Evolutionary conservation across 2,329 filamentous ascomycete genomes (phyloP).

Genomic region (Orbilia brochopaga): DNA sequence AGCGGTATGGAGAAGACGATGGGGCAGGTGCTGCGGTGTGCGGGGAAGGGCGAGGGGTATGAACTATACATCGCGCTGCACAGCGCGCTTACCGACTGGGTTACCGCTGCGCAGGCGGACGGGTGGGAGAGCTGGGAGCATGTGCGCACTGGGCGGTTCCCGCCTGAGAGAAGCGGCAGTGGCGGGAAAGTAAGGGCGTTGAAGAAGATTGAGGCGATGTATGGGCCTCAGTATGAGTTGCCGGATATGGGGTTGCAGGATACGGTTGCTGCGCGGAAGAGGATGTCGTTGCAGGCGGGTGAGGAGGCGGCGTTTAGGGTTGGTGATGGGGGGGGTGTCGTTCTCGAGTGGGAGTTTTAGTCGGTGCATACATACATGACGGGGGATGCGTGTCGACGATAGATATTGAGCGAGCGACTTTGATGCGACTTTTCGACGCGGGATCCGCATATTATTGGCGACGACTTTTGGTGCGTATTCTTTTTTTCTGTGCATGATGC

Average conservation of each 20-base stretch:
- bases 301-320: conserved; percentile 33
- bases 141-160: conserved; percentile 36
- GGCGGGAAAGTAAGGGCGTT: conserved; percentile 34
- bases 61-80: conserved; percentile 68
- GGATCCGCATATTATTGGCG: no score
- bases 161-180: conserved; percentile 11
- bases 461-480: no score
- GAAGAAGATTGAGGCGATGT: conserved; percentile 47
- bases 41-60: conserved; percentile 56
- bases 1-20: conserved; percentile 92
- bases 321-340: conserved; percentile 23
- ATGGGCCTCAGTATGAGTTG: conserved; percentile 41
- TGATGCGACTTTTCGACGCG: background rate
- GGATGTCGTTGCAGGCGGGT: conserved; percentile 31
- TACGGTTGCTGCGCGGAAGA: conserved; percentile 31
- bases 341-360: conserved; percentile 37
- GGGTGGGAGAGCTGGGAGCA: conserved; percentile 69
- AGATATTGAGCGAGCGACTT: conserved; percentile 15
- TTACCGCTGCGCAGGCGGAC: conserved; percentile 83
- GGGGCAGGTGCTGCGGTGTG: conserved; percentile 78
- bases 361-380: background rate
- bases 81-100: conserved; percentile 86
- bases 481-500: no score
- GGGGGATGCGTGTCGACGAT: no score
- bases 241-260: conserved; percentile 37